Conservation (phyloP, 345 rosid genomes). For the Moricandia moricandioides region DNA sequence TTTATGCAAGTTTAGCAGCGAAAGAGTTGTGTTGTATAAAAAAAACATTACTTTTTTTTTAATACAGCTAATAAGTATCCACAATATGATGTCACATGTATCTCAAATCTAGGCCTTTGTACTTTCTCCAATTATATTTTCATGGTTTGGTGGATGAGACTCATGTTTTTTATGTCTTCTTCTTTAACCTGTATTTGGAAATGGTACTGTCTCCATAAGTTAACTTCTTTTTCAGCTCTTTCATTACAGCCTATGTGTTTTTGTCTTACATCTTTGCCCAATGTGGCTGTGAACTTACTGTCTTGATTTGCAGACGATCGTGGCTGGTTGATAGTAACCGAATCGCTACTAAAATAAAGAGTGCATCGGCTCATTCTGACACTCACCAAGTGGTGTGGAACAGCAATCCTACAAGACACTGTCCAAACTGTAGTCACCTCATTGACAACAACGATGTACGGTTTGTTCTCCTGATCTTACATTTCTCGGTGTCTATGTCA, state of each 20-base stretch:
- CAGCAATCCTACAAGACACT: constrained; percentile 78
- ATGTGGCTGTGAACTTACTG: not conserved
- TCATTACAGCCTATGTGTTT: not conserved
- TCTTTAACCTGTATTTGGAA: not conserved
- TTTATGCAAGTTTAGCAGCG: not conserved
- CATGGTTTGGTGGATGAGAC: too few relatives aligned
- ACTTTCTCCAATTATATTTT: not conserved
- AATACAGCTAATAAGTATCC: not conserved
- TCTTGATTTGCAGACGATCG: constrained; percentile 52
- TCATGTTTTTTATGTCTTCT: not conserved
- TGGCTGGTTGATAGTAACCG: constrained; percentile 88
- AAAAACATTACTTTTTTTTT: not conserved
- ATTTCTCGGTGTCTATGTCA: too few relatives aligned
- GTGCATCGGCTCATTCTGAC: constrained; percentile 56
- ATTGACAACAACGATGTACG: constrained; percentile 87
- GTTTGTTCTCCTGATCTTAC: not conserved
- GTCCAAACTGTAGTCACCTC: constrained; percentile 71
- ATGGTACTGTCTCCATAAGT: not conserved
- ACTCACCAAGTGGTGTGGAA: constrained; percentile 56
- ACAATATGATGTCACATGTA: not conserved
- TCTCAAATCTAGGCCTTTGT: not conserved
- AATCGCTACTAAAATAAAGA: constrained; percentile 80
- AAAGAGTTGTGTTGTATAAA: not conserved
- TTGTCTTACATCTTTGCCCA: not conserved
- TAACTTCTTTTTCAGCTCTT: not conserved